Conservation (phyloP, 495 filamentous ascomycete genomes). For the Aspergillus panamensis region DNA sequence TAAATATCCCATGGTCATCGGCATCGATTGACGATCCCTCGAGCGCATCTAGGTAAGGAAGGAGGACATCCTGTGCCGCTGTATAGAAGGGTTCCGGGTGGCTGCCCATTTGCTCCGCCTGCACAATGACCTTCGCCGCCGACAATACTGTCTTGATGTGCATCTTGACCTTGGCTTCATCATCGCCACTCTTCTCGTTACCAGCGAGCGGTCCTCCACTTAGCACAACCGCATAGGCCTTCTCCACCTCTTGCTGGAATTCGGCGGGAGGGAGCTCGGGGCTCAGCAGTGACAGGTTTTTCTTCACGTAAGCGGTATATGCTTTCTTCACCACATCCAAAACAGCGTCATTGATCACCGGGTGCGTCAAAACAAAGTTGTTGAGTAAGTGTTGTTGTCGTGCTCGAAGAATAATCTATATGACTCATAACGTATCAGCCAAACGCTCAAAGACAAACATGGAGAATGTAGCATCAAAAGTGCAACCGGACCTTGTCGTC, state of each 20-base stretch:
- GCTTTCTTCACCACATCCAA: conserved; percentile 59
- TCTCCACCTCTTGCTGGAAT: conserved; percentile 54
- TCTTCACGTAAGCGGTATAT: conserved; percentile 67
- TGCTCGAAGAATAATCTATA: conserved; percentile 76
- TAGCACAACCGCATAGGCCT: conserved; percentile 59
- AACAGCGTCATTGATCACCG: conserved; percentile 48
- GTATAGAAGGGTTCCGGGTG: conserved; percentile 53
- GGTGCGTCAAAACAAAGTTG: conserved; percentile 47
- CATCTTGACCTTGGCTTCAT: conserved; percentile 89
- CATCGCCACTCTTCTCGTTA: conserved; percentile 64
- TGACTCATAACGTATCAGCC: conserved; percentile 1
- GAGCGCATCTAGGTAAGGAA: conserved; percentile 79
- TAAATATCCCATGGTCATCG: conserved; percentile 72
- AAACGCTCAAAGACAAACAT: not conserved
- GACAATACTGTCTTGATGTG: conserved; percentile 74
- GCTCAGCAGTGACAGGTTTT: conserved; percentile 66
- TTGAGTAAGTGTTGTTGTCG: conserved; percentile 72
- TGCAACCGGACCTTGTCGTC: conserved; percentile 71
- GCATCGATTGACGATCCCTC: conserved; percentile 72
- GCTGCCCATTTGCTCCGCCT: conserved; percentile 37
- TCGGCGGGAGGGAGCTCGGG: conserved; percentile 36
- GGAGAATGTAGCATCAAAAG: not conserved
- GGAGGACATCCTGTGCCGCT: conserved; percentile 62
- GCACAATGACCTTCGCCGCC: conserved; percentile 54
- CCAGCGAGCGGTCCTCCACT: conserved; percentile 51